Percentiles rank a stretch among this genome's conserved stretches.
These are phyloP conservation scores for Hypomontagnella submonticulosa DNA, from an alignment of 495 filamentous ascomycete species.

Conservation along the genomic window DNA sequence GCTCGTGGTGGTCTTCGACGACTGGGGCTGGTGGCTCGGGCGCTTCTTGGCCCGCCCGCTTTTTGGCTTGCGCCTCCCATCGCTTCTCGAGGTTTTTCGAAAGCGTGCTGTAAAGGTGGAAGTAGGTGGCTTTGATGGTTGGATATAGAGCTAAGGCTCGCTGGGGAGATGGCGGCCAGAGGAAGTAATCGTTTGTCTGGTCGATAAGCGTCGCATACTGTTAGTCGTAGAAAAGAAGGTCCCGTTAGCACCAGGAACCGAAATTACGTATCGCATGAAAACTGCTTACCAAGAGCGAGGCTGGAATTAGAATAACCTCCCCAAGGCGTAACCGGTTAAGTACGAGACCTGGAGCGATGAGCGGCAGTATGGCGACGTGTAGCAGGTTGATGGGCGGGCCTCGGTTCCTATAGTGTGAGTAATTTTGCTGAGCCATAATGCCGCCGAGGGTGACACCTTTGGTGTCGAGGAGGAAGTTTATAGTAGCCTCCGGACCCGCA, in stretches of 20 bases:
- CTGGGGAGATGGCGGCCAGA: conserved; percentile 80
- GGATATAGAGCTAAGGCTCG: conserved; percentile 76
- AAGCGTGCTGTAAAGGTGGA: conserved; percentile 70
- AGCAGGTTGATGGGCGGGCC: conserved; percentile 32
- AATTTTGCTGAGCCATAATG: conserved; percentile 10
- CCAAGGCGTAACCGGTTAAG: conserved; percentile 47
- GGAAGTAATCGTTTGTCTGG: conserved; percentile 41
- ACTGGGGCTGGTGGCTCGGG: conserved; percentile 46
- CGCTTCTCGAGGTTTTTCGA: conserved; percentile 71
- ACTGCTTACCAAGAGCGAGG: conserved; percentile 49
- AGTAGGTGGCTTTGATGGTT: conserved; percentile 73
- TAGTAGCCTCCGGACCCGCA: conserved; percentile 47
- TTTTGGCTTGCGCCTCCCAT: conserved; percentile 55
- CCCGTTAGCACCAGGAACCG: conserved; percentile 7
- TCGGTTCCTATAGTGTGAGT: neutral
- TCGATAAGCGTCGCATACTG: conserved; percentile 43
- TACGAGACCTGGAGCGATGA: conserved; percentile 55
- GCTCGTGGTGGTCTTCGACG: conserved; percentile 48
- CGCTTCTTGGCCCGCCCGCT: conserved; percentile 45
- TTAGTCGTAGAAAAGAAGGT: conserved; percentile 6
- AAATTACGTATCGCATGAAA: neutral
- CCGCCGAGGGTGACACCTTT: conserved; percentile 6
- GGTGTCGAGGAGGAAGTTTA: conserved; percentile 41
- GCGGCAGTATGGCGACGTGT: conserved; percentile 43
- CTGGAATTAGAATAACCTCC: conserved; percentile 49